phyloP scores from a whole-genome alignment of 768 basidiomycete genomes.

The Tremella mesenterica region DNA sequence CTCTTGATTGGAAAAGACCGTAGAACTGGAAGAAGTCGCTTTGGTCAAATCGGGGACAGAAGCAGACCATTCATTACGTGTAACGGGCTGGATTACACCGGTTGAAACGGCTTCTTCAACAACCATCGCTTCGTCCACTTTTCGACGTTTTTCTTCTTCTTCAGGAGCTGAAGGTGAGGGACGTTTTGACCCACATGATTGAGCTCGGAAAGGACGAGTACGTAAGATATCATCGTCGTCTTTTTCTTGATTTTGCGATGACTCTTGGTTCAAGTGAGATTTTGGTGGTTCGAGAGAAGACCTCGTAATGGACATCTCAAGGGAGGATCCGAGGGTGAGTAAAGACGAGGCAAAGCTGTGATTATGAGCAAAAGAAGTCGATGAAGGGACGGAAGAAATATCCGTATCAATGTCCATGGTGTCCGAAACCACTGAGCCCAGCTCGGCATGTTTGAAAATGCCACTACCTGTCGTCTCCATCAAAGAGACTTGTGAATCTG shows the following conservation, averaged over 20 bases:
- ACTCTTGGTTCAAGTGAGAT: too few relatives aligned
- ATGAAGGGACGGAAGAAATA: too few relatives aligned
- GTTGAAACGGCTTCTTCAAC: constrained; percentile 30
- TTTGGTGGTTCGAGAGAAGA: too few relatives aligned
- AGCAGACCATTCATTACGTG: constrained; percentile 7
- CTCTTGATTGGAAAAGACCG: neutral
- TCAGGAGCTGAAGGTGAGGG: constrained; percentile 6
- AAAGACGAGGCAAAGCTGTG: too few relatives aligned
- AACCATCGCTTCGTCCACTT: constrained; percentile 36
- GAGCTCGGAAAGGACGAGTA: constrained; percentile 25
- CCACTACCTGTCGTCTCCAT: neutral
- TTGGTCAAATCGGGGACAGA: constrained; percentile 13
- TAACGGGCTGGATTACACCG: constrained; percentile 27
- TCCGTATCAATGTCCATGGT: neutral
- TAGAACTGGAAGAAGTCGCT: too few relatives aligned
- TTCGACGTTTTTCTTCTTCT: constrained; percentile 29
- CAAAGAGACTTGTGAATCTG: neutral
- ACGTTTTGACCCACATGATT: constrained; percentile 35
- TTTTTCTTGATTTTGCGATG: too few relatives aligned
- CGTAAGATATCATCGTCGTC: neutral
- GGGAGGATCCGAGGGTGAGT: too few relatives aligned
- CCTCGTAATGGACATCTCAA: too few relatives aligned
- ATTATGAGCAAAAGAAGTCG: constrained; percentile 8
- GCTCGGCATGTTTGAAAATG: neutral
- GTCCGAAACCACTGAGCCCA: too few relatives aligned